Evolutionary conservation across 345 rosid species (phyloP), one percentile per base, ranked within the genome.

Genomic region (Erucastrum elatum): DNA sequence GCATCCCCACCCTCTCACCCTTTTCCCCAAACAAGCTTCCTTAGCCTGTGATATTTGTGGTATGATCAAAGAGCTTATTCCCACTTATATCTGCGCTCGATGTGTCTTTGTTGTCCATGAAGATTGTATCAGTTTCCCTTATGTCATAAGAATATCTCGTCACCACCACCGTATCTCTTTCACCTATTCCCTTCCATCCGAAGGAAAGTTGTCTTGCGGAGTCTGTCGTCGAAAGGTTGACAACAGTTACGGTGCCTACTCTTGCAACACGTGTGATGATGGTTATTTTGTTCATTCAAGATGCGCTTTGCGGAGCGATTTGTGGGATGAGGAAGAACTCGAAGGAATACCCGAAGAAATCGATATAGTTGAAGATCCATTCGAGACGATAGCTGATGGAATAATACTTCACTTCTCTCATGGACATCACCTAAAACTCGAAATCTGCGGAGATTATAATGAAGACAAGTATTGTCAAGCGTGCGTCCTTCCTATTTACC

Each of bases 121-220:
- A 33, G 6, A 33, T 4, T 33, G 35, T 6, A 33, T 33, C 1
- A 6, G 35, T 5, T 33, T 5, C 35, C 35, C 35, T 0, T 6
- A 33, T 33, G 35, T 33, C 35, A 6, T 73, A 16, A 73, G 70
- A 30, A 63, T 73, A 16, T 63, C 60, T 17, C 70, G 77, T 62
- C 77, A 73, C 77, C 13, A 46, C 11, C 77, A 73, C 68, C 62
- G 70, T 17, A 29, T 74, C 62, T 68, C 72, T n/a, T 44, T 41
- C 15, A 13, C 37, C 33, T 10, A 51, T 4, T 64, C 70, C 7
- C 61, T 46, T 30, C 72, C 72, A 2, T 1, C 35, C 1, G 34
- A 21, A 21, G 21, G 37, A 6, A 1, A 25, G 6, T 44, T 6
- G 39, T 44, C 39, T 6, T 68, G 61, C 2, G 59, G 72, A 41